Conservation (phyloP, 1,139 yeast species). For the Scheffersomyces illinoinensis region DNA sequence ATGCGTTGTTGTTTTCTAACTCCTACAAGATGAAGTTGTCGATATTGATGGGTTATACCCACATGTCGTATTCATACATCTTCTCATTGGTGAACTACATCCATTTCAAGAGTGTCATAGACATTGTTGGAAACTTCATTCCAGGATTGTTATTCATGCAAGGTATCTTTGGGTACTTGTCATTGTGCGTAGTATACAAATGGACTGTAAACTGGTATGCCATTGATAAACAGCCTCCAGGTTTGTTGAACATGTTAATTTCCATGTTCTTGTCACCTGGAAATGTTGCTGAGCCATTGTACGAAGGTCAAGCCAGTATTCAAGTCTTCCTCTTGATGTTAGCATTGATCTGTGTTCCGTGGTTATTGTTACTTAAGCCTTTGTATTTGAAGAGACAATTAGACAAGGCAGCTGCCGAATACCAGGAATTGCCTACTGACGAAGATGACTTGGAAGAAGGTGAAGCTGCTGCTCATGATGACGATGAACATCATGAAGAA, state of each 20-base stretch:
- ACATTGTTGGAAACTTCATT: slow-evolving; percentile 87
- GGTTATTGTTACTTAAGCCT: slow-evolving; percentile 91
- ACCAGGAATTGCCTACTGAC: slow-evolving; percentile 25
- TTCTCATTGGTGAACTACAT: slow-evolving; percentile 82
- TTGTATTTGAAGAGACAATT: slow-evolving; percentile 47
- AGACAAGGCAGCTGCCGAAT: slow-evolving; percentile 29
- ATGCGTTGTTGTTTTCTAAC: slow-evolving; percentile 83
- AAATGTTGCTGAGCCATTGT: slow-evolving; percentile 74
- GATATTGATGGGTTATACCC: slow-evolving; percentile 89
- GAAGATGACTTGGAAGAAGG: slow-evolving; percentile 13
- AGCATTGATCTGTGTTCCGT: slow-evolving; percentile 91
- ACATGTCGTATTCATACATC: slow-evolving; percentile 88
- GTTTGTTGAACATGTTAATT: slow-evolving; percentile 89
- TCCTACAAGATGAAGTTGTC: slow-evolving; percentile 97
- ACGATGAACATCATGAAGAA: slow-evolving; percentile 52
- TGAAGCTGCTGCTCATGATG: slow-evolving; percentile 23
- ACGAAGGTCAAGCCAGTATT: slow-evolving; percentile 79
- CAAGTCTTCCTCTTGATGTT: slow-evolving; percentile 72
- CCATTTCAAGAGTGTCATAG: slow-evolving; percentile 74
- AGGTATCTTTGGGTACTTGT: slow-evolving; percentile 88
- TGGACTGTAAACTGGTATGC: slow-evolving; percentile 95
- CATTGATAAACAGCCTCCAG: slow-evolving; percentile 79
- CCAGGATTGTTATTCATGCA: slow-evolving; percentile 96
- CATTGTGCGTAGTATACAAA: slow-evolving; percentile 83
- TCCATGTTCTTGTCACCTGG: slow-evolving; percentile 97